Conservation (phyloP, 495 filamentous ascomycete species). For the Delitschia confertaspora region DNA sequence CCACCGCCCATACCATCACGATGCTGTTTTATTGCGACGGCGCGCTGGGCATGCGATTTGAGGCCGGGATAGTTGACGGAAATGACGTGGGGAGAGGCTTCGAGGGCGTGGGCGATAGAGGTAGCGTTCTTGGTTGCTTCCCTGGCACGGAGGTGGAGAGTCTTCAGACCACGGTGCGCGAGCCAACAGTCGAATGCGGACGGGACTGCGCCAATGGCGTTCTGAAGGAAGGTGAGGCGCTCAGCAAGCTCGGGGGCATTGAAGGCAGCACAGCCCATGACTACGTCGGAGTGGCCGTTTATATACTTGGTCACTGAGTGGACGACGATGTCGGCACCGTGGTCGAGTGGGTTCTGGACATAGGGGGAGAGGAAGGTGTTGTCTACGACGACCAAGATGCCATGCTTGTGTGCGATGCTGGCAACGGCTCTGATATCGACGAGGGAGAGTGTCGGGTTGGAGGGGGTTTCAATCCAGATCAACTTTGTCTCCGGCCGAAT, state of each 20-base stretch:
- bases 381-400: slow-evolving; percentile 91
- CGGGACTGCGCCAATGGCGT: slow-evolving; percentile 91
- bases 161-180: slow-evolving; percentile 96
- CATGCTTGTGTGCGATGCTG: slow-evolving; percentile 71
- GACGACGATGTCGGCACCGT: slow-evolving; percentile 96
- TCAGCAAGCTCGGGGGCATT: slow-evolving; percentile 71
- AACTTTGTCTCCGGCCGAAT: slow-evolving; percentile 87
- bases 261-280: slow-evolving; percentile 97
- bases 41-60: slow-evolving; percentile 73
- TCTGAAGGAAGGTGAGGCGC: slow-evolving; percentile 83
- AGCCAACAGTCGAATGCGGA: slow-evolving; percentile 97
- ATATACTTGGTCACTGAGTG: slow-evolving; percentile 99
- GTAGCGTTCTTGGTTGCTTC: slow-evolving; percentile 77
- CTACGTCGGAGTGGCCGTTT: slow-evolving; percentile 95
- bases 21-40: slow-evolving; percentile 81
- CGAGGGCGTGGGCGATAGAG: slow-evolving; percentile 65
- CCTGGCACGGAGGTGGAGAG: slow-evolving; percentile 81
- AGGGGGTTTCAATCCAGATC: slow-evolving; percentile 94
- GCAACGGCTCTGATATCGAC: slow-evolving; percentile 86
- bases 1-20: slow-evolving; percentile 91
- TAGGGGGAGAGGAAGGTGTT: slow-evolving; percentile 98
- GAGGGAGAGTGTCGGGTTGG: slow-evolving; percentile 84
- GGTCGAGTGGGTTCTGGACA: slow-evolving; percentile 87
- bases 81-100: slow-evolving; percentile 71
- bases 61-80: slow-evolving; percentile 93